Evolutionary conservation across 208 protist species (phyloP).

Genomic region (Acanthamoeba divionensis): DNA sequence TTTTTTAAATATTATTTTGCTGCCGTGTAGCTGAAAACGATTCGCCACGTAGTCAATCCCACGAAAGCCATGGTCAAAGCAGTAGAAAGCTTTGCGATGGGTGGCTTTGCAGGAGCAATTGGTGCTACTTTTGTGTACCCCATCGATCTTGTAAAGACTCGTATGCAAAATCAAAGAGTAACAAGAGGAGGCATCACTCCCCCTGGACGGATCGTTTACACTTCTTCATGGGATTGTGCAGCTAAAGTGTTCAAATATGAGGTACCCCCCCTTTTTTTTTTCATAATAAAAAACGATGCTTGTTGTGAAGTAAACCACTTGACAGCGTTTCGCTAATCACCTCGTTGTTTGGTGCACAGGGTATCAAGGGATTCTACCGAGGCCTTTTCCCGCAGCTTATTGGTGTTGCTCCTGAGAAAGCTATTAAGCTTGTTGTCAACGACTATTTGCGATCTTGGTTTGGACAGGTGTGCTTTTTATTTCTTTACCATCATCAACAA

Average conservation of each 20-base stretch:
- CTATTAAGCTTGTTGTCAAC: constrained; percentile 78
- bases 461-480: neutral
- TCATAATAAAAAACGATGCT: constrained; percentile 52
- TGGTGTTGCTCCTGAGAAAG: constrained; percentile 79
- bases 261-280: constrained; percentile 61
- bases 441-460: constrained; percentile 72
- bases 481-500: neutral
- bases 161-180: constrained; percentile 77
- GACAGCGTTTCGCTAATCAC: neutral
- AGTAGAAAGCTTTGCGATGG: constrained; percentile 65
- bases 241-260: constrained; percentile 59
- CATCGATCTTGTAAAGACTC: constrained; percentile 80
- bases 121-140: constrained; percentile 77
- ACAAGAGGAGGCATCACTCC: constrained; percentile 10
- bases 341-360: constrained; percentile 53
- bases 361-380: constrained; percentile 68
- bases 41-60: neutral
- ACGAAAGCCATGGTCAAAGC: constrained; percentile 11
- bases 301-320: too few species aligned
- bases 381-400: constrained; percentile 76
- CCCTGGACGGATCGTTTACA: constrained; percentile 18
- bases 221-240: neutral
- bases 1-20: too few species aligned
- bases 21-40: neutral
- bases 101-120: constrained; percentile 57